Conservation (phyloP, 805 yeast genomes). For the Lipomyces spencermartinsiae region DNA sequence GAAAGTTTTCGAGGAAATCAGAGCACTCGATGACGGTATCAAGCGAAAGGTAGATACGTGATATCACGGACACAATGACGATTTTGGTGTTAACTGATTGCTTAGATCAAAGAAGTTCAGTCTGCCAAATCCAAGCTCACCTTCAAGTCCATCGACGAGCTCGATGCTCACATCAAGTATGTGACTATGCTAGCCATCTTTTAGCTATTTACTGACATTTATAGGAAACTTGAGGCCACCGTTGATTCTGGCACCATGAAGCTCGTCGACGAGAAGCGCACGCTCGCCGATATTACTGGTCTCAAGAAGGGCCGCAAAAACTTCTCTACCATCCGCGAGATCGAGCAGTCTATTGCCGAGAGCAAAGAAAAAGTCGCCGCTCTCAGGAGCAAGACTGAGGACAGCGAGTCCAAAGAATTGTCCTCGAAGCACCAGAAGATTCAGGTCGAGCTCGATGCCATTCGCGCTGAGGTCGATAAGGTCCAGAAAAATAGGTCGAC, state of each 20-base stretch:
- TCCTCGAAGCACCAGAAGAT: slow-evolving; percentile 71
- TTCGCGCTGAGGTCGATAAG: slow-evolving; percentile 64
- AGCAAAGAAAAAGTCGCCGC: slow-evolving; percentile 78
- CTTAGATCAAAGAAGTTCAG: slow-evolving; percentile 69
- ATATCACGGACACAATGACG: background rate
- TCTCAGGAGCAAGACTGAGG: slow-evolving; percentile 69
- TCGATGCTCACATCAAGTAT: slow-evolving; percentile 34
- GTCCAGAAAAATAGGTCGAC: slow-evolving; percentile 69
- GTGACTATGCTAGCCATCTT: background rate
- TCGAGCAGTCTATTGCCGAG: slow-evolving; percentile 78
- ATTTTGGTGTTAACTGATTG: background rate
- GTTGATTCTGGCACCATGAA: slow-evolving; percentile 81
- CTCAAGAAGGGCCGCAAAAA: slow-evolving; percentile 83
- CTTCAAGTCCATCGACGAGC: slow-evolving; percentile 55
- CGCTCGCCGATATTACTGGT: slow-evolving; percentile 81
- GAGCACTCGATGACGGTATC: slow-evolving; percentile 67
- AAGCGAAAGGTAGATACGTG: slow-evolving; percentile 50
- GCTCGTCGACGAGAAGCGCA: slow-evolving; percentile 88
- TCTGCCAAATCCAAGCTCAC: slow-evolving; percentile 71
- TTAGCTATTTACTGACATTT: background rate
- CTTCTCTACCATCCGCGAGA: slow-evolving; percentile 72
- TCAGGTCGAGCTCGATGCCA: slow-evolving; percentile 71
- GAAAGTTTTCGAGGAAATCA: slow-evolving; percentile 65
- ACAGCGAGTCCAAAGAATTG: slow-evolving; percentile 64
- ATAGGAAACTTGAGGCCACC: slow-evolving; percentile 61